phyloP scores from a whole-genome alignment of 441 rosid species.

The Aleurites moluccanus region DNA sequence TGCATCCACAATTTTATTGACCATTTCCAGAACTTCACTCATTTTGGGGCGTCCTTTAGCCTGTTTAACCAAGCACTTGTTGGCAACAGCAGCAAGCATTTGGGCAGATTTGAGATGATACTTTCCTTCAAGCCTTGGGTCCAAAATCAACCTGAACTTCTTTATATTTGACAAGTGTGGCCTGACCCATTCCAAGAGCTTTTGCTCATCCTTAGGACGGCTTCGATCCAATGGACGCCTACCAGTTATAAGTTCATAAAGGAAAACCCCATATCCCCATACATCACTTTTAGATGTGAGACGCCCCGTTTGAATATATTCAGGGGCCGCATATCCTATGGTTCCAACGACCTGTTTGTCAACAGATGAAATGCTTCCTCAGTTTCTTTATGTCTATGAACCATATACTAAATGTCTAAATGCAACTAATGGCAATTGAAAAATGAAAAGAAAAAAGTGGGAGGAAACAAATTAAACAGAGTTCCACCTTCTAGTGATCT shows the following conservation, averaged over 20 bases:
- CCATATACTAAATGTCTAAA: not conserved
- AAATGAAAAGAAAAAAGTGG: not conserved
- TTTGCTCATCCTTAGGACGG: constrained; percentile 62
- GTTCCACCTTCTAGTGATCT: not conserved
- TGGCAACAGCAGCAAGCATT: constrained; percentile 63
- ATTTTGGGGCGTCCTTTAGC: constrained; percentile 72
- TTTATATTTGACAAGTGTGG: constrained; percentile 56
- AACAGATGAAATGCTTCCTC: constrained; percentile 12
- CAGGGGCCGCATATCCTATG: constrained; percentile 89
- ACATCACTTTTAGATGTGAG: constrained; percentile 76
- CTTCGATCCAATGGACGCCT: constrained; percentile 61
- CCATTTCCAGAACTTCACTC: constrained; percentile 69
- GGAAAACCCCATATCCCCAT: constrained; percentile 75
- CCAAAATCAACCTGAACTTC: constrained; percentile 61
- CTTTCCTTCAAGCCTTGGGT: constrained; percentile 64
- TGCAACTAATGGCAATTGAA: not conserved
- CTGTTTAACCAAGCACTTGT: constrained; percentile 59
- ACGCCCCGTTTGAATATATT: constrained; percentile 80
- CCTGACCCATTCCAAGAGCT: constrained; percentile 70
- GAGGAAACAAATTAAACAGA: not conserved
- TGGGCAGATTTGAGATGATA: constrained; percentile 61
- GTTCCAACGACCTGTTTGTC: constrained; percentile 69
- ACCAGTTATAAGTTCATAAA: constrained; percentile 77
- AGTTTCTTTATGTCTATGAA: constrained; percentile 6
- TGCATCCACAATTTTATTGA: constrained; percentile 48